phyloP scores from a whole-genome alignment of 371 early-diverging fungal genomes.

The Mortierella polycephala region DNA sequence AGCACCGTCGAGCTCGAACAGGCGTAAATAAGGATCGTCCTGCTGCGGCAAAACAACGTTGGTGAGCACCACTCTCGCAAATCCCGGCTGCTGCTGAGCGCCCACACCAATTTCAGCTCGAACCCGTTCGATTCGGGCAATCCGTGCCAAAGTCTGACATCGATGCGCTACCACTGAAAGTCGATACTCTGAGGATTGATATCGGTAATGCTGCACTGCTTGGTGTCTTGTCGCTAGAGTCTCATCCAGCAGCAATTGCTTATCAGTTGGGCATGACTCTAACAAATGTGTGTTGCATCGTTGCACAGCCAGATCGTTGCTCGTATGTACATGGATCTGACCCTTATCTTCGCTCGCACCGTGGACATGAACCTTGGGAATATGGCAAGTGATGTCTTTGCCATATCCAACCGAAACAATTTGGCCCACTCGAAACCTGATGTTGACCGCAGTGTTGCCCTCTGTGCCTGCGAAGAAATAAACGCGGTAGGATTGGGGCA shows the following conservation, averaged over 20 bases:
- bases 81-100: constrained; percentile 37
- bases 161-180: constrained; percentile 31
- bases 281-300: constrained; percentile 14
- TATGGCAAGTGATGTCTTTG: constrained; percentile 32
- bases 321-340: constrained; percentile 28
- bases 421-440: constrained; percentile 29
- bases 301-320: constrained; percentile 34
- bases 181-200: constrained; percentile 23
- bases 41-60: constrained; percentile 37
- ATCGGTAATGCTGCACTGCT: constrained; percentile 18
- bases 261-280: constrained; percentile 10
- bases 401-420: constrained; percentile 38
- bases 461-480: constrained; percentile 41
- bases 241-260: constrained; percentile 16
- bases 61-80: constrained; percentile 23
- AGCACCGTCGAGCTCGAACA: constrained; percentile 38
- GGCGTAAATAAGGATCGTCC: constrained; percentile 35
- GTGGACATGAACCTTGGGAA: constrained; percentile 23
- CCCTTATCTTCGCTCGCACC: constrained; percentile 26
- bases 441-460: constrained; percentile 16
- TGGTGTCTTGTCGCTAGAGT: constrained; percentile 8
- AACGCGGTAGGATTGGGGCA: constrained; percentile 14
- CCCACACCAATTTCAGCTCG: constrained; percentile 42
- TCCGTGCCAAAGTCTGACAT: constrained; percentile 36
- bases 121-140: constrained; percentile 48